Evolutionary conservation across 805 yeast species (phyloP), one percentile per base, ranked within the genome.

Genomic region (Jamesozyma hellenica): DNA sequence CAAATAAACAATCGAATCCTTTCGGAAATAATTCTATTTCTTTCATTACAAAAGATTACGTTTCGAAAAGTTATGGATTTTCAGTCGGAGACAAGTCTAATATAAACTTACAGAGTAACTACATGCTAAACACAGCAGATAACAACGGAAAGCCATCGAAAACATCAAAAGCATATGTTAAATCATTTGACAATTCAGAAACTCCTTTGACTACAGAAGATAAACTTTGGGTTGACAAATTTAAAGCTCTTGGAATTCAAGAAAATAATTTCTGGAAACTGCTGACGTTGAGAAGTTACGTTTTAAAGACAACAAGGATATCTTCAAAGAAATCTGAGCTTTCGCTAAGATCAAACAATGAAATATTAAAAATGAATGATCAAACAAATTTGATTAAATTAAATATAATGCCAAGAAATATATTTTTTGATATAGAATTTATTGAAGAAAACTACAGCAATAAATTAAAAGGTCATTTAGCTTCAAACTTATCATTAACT

Each of bases 181-280:
- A 59, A 17, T 59, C 67, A 2, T 61, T 61, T 26, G 66, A 65
- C 15, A 68, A 70, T 38, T 40, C 53, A 19, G 76, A 72, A 35
- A 56, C 73, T 11, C 77, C 77, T 3, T 44, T 82, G 19, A 77
- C 85, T 0, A 68, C 71, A 3, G 82, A 75, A 42, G 95, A 84
- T 56, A 68, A 71, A 41, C 68, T 69, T 26, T 82, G 95, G 87
- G 64, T 86, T n/a, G 74, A 74, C 28, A 76, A 79, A 45, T 64
- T 90, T 32, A 71, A 74, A 35, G 68, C 79, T 2, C 68, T 84
- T n/a, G 97, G 96, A 0, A 61, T 90, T 38, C 67, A 67, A 7
- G 85, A 77, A 9, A 67, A 66, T 7, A 94, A 86, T 34, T 50
- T 84, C 19, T 90, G 96, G 96, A 90, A 88, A 56, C 61, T 90